A percentile compares a stretch with the other conserved stretches of the same genome.
phyloP scores from a whole-genome alignment of 2,329 filamentous ascomycete genomes.

The Dryadomyces quercivorus region DNA sequence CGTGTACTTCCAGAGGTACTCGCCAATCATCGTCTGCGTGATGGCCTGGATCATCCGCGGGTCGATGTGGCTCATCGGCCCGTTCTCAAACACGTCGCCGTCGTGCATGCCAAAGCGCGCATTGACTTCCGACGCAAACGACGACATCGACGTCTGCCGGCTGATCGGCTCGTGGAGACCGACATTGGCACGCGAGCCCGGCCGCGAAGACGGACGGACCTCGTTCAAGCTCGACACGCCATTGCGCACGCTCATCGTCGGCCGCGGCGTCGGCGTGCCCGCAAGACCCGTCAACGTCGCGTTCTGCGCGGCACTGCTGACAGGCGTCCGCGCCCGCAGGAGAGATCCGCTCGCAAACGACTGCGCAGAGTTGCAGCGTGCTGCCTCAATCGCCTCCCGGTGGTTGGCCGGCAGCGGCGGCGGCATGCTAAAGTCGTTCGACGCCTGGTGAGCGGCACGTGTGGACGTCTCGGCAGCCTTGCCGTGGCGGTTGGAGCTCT shows the following conservation, averaged over 20 bases:
- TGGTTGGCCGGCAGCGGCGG: slow-evolving; percentile 77
- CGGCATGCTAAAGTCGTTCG: slow-evolving; percentile 35
- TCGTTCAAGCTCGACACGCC: slow-evolving; percentile 27
- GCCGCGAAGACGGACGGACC: slow-evolving; percentile 33
- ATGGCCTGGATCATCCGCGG: slow-evolving; percentile 98
- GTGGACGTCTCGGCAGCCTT: slow-evolving; percentile 20
- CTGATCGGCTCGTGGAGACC: slow-evolving; percentile 17
- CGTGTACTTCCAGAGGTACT: slow-evolving; percentile 98
- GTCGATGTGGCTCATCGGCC: slow-evolving; percentile 52
- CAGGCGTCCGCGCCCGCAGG: slow-evolving; percentile 6
- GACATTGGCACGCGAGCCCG: slow-evolving; percentile 17
- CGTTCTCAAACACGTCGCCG: slow-evolving; percentile 31
- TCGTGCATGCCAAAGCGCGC: slow-evolving; percentile 71
- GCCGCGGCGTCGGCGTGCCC: slow-evolving; percentile 44
- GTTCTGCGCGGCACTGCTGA: neutral
- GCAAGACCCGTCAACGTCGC: neutral
- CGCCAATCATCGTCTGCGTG: slow-evolving; percentile 98
- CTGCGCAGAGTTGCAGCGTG: slow-evolving; percentile 44
- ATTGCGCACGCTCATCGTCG: slow-evolving; percentile 22
- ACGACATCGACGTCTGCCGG: slow-evolving; percentile 79
- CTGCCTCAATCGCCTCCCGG: slow-evolving; percentile 72
- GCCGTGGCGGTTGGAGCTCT: slow-evolving; percentile 28
- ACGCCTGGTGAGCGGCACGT: slow-evolving; percentile 4
- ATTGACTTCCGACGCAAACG: slow-evolving; percentile 90
- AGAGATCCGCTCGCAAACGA: neutral